Evolutionary conservation across 1,139 yeast species (phyloP).

Genomic region (Petasospora fabianii): DNA sequence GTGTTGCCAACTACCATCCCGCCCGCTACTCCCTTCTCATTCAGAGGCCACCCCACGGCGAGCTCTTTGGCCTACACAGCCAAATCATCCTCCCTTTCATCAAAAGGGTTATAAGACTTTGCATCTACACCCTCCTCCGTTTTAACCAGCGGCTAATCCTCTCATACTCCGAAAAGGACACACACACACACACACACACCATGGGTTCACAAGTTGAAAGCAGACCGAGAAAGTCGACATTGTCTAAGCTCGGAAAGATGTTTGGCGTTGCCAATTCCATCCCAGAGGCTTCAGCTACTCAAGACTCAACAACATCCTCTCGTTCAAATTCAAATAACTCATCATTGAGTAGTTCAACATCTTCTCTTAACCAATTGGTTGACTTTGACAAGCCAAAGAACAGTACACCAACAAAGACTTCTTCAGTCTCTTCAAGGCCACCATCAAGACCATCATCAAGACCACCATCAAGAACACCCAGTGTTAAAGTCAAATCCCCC

Average conservation of each 20-base stretch:
- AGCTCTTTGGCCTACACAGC: too few relatives aligned
- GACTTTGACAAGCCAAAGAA: slow-evolving; percentile 11
- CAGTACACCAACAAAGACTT: slow-evolving; percentile 7
- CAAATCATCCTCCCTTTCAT: too few relatives aligned
- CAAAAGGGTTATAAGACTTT: too few relatives aligned
- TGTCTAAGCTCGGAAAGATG: slow-evolving; percentile 31
- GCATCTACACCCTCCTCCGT: too few relatives aligned
- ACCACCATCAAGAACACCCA: slow-evolving; percentile 14
- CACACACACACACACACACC: neutral
- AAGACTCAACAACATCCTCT: slow-evolving; percentile 2
- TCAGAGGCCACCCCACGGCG: too few relatives aligned
- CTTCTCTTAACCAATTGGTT: slow-evolving; percentile 16
- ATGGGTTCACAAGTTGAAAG: slow-evolving; percentile 18
- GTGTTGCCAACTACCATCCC: too few relatives aligned
- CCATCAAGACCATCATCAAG: slow-evolving; percentile 13
- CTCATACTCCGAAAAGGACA: too few relatives aligned
- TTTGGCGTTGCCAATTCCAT: slow-evolving; percentile 25
- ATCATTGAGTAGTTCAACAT: slow-evolving; percentile 17
- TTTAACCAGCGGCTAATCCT: too few relatives aligned
- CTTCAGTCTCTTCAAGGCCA: slow-evolving; percentile 2
- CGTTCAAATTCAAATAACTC: slow-evolving; percentile 11
- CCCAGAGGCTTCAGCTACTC: slow-evolving; percentile 6
- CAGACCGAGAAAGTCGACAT: slow-evolving; percentile 28
- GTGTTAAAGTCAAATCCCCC: slow-evolving; percentile 9
- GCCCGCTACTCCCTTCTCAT: too few relatives aligned